Conservation (phyloP, 768 basidiomycete genomes). For the Tricholoma sp. region DNA sequence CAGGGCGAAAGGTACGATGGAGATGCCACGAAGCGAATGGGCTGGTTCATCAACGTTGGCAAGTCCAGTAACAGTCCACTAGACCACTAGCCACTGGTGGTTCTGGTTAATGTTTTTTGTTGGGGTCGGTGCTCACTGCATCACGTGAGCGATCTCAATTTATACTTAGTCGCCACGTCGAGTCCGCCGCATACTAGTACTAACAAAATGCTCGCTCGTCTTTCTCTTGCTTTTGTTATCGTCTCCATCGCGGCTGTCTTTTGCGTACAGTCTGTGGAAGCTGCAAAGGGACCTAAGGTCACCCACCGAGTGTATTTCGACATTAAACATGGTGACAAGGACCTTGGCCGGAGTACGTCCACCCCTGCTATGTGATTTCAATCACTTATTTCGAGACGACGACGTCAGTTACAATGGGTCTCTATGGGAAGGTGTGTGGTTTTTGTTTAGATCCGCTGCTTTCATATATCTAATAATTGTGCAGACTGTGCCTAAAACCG, state of each 20-base stretch:
- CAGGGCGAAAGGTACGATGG: no score
- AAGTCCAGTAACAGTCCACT: no score
- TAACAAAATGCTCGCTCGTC: slow-evolving; percentile 52
- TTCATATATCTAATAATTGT: slow-evolving; percentile 1
- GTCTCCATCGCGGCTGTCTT: slow-evolving; percentile 65
- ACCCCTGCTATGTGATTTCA: slow-evolving; percentile 4
- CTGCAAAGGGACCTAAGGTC: slow-evolving; percentile 82
- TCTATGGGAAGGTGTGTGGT: slow-evolving; percentile 76
- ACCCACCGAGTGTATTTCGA: slow-evolving; percentile 95
- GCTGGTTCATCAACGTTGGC: no score
- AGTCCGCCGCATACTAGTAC: no score
- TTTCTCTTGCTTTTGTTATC: slow-evolving; percentile 56
- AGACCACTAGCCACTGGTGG: no score
- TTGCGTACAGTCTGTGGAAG: slow-evolving; percentile 68
- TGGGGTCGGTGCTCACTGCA: no score
- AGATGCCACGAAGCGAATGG: no score
- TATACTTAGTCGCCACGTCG: background rate
- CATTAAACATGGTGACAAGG: slow-evolving; percentile 86
- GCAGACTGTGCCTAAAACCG: slow-evolving; percentile 93
- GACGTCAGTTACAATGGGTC: slow-evolving; percentile 69
- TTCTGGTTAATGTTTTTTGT: no score
- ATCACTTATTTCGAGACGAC: slow-evolving; percentile 7
- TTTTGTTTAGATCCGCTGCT: background rate
- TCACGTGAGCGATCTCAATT: no score
- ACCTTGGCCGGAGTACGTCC: slow-evolving; percentile 70